phyloP scores from a whole-genome alignment of 208 protist genomes.

The Tritrichomonas foetus region DNA sequence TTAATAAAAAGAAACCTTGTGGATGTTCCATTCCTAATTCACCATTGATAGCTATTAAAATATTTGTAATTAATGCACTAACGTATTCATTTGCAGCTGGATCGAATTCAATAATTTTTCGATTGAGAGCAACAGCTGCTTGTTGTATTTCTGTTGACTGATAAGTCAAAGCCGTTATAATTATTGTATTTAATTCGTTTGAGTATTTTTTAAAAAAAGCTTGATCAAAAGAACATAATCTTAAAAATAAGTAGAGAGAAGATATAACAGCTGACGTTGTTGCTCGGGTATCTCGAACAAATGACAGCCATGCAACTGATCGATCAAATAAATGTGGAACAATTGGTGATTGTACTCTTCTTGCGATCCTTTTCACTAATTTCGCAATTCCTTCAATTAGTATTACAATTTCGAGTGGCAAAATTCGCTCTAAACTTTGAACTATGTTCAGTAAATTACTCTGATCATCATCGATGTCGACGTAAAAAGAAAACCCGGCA shows the following conservation, averaged over 20 bases:
- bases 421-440: background rate
- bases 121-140: background rate
- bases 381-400: background rate
- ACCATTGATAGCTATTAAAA: background rate
- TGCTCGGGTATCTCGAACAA: background rate
- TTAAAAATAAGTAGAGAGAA: background rate
- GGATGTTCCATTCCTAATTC: background rate
- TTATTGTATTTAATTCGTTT: background rate
- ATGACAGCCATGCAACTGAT: background rate
- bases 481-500: background rate
- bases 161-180: background rate
- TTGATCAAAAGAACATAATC: background rate
- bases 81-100: background rate
- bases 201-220: background rate
- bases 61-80: background rate
- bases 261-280: background rate
- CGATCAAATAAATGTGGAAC: slow-evolving; percentile 3
- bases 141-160: background rate
- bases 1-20: background rate
- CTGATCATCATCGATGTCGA: background rate
- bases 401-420: background rate
- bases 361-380: background rate
- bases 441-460: background rate
- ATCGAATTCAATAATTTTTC: background rate
- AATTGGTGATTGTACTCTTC: background rate